Evolutionary conservation across 345 rosid genomes (phyloP), one percentile per base, ranked within the genome.

Genomic region (Pistacia atlantica): DNA sequence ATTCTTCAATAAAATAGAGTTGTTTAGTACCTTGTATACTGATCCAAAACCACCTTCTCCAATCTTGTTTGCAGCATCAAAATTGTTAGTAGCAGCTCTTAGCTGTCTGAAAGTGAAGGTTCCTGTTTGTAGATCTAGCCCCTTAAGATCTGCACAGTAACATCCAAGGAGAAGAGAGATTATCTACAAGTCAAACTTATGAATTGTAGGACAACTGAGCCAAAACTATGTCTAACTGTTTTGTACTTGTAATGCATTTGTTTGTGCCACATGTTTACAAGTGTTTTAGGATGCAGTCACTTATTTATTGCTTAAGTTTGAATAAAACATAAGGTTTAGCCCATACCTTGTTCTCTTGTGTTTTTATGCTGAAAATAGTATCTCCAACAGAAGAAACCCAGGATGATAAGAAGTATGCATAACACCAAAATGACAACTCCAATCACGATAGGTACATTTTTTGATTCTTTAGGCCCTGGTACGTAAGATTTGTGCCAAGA

Each of bases 41-140:
- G 86, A 48, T 35, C 89, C 89, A 73, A 86, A 86, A 74, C 89
- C 89, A 16, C 89, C 89, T 79, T 86, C 86, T 52, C 89, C 87
- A 25, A 86, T 45, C 79, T 84, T 86, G 73, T 86, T 84, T 71
- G 76, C 79, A 33, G 77, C 17, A 42, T 75, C 72, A 17, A 87
- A 87, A 78, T 83, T 69, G 56, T 82, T 48, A 11, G 87, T 87
- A 7, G 90, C 87, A 52, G 77, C 86, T 84, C 75, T 81, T 62
- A 84, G 84, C 76, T 80, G 87, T 79, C 65, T 82, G 51, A 78
- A 81, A 65, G 90, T 75, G 56, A 84, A 84, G 49, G 61, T 67
- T 5, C 84, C 87, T 0, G 86, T 79, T 33, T 80, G 87, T 69
- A 80, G 82, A 68, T 84, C 85, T 66, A 80, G 68, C 9, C 77